Conservation (phyloP, 2,329 filamentous ascomycete genomes). For the Gremmenia infestans region DNA sequence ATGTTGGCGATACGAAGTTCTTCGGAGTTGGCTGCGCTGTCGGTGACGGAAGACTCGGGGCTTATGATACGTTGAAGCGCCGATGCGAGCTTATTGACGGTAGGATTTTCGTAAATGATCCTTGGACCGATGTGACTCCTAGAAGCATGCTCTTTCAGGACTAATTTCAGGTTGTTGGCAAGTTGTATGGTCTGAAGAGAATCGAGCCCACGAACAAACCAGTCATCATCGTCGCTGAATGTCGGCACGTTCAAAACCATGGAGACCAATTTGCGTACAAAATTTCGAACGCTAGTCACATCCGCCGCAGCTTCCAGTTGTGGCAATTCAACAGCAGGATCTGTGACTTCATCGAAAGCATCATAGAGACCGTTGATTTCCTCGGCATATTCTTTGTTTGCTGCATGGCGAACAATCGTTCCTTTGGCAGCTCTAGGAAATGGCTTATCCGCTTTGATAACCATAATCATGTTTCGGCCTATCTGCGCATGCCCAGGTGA, state of each 20-base stretch:
- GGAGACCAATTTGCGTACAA: too few relatives aligned
- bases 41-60: neutral
- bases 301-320: too few relatives aligned
- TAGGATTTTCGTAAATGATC: neutral
- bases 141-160: neutral
- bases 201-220: neutral
- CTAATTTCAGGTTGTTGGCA: neutral
- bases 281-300: too few relatives aligned
- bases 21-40: neutral
- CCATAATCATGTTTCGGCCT: neutral
- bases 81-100: neutral
- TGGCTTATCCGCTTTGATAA: neutral
- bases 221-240: neutral
- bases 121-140: neutral
- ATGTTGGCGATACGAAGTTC: neutral
- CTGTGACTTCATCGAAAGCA: neutral
- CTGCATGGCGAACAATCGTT: neutral
- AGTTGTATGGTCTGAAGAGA: neutral
- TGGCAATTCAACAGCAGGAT: neutral
- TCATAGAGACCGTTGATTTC: neutral
- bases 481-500: neutral
- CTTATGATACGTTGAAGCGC: neutral
- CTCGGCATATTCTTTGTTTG: neutral
- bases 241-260: too few relatives aligned
- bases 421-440: neutral